A percentile compares a stretch with the other conserved stretches of the same genome.
Conservation (phyloP, 2,329 filamentous ascomycete genomes). For the Nothophoma quercina region DNA sequence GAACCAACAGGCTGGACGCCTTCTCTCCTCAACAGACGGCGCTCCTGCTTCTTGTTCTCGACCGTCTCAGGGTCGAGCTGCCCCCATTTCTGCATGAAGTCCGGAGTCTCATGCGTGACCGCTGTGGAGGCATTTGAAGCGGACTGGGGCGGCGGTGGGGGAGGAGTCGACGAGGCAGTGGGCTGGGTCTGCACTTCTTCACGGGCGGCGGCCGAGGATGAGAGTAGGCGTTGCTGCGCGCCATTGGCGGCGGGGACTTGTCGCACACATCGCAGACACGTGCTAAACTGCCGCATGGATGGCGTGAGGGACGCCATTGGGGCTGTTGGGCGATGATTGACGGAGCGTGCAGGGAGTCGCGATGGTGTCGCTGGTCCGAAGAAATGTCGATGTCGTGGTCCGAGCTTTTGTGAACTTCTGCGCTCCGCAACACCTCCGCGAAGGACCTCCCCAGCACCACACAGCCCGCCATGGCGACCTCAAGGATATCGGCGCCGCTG, state of each 20-base stretch:
- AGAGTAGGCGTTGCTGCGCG: conserved; percentile 55
- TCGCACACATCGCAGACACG: conserved; percentile 47
- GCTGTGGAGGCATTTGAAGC: conserved; percentile 15
- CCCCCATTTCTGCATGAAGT: conserved; percentile 49
- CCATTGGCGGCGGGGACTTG: conserved; percentile 39
- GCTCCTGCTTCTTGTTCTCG: conserved; percentile 62
- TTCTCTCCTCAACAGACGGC: conserved; percentile 71
- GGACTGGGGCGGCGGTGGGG: conserved; percentile 23
- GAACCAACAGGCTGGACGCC: conserved; percentile 77
- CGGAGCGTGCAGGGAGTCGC: conserved; percentile 21
- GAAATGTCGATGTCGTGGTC: conserved; percentile 14
- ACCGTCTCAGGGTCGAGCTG: conserved; percentile 44
- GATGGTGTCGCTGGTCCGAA: conserved; percentile 29
- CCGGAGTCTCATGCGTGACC: conserved; percentile 19
- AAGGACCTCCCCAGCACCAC: conserved; percentile 28
- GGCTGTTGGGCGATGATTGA: conserved; percentile 18
- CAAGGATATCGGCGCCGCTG: conserved; percentile 47
- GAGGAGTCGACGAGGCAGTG: conserved; percentile 27
- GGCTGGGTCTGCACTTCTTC: conserved; percentile 54
- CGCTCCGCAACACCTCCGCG: conserved; percentile 34
- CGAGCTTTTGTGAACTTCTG: conserved; percentile 5
- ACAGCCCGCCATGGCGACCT: conserved; percentile 50
- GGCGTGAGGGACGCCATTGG: conserved; percentile 47
- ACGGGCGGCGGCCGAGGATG: conserved; percentile 53
- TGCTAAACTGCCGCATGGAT: conserved; percentile 42